Conservation (phyloP, 2,329 filamentous ascomycete genomes). For the Ilyonectria mors-panacis region DNA sequence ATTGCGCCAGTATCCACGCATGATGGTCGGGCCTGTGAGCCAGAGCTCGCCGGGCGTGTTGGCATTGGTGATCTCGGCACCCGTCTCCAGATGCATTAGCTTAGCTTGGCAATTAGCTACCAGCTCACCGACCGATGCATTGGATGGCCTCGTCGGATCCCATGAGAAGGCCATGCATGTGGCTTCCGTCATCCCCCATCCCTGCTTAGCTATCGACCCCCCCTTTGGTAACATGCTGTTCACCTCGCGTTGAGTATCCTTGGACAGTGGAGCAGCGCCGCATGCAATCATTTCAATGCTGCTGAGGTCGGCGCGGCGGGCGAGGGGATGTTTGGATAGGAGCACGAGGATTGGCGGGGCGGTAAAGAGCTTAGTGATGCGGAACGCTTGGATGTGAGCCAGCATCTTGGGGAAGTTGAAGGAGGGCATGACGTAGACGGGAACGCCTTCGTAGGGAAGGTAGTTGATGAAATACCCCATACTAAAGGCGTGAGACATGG, state of each 20-base stretch:
- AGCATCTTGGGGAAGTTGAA: constrained; percentile 85
- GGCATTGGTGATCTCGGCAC: constrained; percentile 63
- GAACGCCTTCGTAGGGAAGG: constrained; percentile 68
- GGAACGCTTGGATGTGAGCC: constrained; percentile 75
- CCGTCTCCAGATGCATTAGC: constrained; percentile 72
- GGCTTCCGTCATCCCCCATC: constrained; percentile 90
- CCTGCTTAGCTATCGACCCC: constrained; percentile 68
- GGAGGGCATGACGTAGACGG: constrained; percentile 83
- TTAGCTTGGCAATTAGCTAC: constrained; percentile 67
- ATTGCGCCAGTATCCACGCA: constrained; percentile 84
- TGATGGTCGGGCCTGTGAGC: constrained; percentile 79
- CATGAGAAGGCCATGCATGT: constrained; percentile 80
- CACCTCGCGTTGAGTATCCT: constrained; percentile 62
- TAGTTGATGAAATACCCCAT: constrained; percentile 80
- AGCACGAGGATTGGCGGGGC: constrained; percentile 84
- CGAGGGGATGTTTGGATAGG: constrained; percentile 79
- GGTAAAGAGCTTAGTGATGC: constrained; percentile 75
- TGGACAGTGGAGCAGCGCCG: constrained; percentile 79
- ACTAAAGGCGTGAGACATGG: constrained; percentile 82
- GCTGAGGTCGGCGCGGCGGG: constrained; percentile 77
- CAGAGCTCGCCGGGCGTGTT: constrained; percentile 79
- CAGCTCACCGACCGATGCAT: constrained; percentile 52
- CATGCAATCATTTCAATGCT: constrained; percentile 72
- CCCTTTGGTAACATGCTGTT: constrained; percentile 65
- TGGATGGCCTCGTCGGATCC: constrained; percentile 70